Evolutionary conservation across 352 stramenopile genomes (phyloP).

Genomic region (Phytophthora tubulina): DNA sequence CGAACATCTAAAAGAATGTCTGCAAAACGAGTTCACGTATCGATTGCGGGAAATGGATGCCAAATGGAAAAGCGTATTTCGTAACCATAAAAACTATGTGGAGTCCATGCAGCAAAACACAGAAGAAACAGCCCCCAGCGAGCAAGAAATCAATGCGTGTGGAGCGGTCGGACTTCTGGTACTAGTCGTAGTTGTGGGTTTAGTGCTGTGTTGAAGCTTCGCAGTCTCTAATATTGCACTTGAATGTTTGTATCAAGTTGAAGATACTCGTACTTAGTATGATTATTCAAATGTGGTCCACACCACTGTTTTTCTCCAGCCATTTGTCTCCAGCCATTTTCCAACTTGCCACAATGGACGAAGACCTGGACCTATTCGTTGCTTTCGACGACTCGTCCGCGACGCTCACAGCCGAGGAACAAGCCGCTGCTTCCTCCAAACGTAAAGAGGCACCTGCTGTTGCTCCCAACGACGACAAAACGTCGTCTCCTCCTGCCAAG

Average conservation of each 20-base stretch:
- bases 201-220: no score
- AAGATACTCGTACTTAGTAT: background rate
- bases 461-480: constrained; percentile 42
- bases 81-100: no score
- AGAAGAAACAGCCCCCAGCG: no score
- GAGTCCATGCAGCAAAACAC: no score
- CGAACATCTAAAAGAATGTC: background rate
- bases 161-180: no score
- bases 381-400: constrained; percentile 90
- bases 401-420: constrained; percentile 71
- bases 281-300: constrained; percentile 5
- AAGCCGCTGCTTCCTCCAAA: constrained; percentile 52
- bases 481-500: constrained; percentile 55
- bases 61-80: background rate
- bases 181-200: no score
- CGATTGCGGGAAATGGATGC: background rate
- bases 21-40: no score
- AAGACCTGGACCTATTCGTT: constrained; percentile 95
- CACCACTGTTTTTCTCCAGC: constrained; percentile 1
- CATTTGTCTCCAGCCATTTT: constrained; percentile 8
- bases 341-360: constrained; percentile 47
- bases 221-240: no score
- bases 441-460: constrained; percentile 49
- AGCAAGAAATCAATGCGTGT: no score
- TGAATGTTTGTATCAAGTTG: no score